Evolutionary conservation across 768 basidiomycete genomes (phyloP), one percentile per base, ranked within the genome.

Genomic region (Leccinum sublutescens): DNA sequence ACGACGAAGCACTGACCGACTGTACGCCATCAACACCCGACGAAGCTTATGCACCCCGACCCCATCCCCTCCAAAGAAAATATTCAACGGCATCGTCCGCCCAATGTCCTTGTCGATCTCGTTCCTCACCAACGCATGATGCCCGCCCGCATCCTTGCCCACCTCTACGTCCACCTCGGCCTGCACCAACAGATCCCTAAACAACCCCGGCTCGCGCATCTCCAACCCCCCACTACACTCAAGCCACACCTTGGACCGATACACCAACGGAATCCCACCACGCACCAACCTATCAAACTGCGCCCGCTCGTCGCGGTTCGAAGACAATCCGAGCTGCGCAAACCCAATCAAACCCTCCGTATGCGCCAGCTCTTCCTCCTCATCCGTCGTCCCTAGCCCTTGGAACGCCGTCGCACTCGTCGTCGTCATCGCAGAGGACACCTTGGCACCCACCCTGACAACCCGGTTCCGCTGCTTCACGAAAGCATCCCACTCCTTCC

Each of bases 41-140:
- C 95, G 80, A 56, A 99, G 75, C 75, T 99, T 99, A 53, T 87
- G 83, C 12, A 98, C 95, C 3, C 97, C 97, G 0, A 87, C 91
- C 0, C 97, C 97, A 73, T 97, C 95, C 0, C 96, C 94, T 0
- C 94, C 97, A 76, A 98, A 99, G 79, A 97, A 98, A 31, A 98
- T 83, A 68, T 97, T 97, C 48, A 93, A 75, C 1, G 95, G 95
- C 89, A 96, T 89, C 66, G 95, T 91, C 80, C 89, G 75, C 61
- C 89, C 87, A 0, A 94, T 89, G 68, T 98, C 96, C 76, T 98
- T 98, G 78, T 98, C 97, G 59, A 99, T 98, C 75, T 99, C 97
- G 45, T 75, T 78, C 54, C 77, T 73, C 14, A 88, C 87, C 31
- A 80, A 72, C 43, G 76, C 83, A 27, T 76, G 71, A 43, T 43